These are phyloP conservation scores for Aspergillus udagawae DNA, from an alignment of 2,329 filamentous ascomycete species.

Conservation along the genomic window DNA sequence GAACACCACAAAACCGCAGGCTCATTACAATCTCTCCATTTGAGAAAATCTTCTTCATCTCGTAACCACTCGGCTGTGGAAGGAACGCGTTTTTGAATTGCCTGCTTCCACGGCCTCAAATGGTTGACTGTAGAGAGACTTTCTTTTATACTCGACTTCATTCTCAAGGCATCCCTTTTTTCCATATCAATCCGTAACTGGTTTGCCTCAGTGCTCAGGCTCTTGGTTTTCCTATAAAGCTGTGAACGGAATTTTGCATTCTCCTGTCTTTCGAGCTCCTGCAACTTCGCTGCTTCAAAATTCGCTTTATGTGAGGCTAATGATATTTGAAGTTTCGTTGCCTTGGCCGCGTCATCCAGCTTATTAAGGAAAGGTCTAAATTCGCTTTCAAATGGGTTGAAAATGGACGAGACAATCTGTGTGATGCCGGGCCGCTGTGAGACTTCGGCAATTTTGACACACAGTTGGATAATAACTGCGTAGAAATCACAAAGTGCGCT, in stretches of 20 bases:
- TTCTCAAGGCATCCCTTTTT: constrained; percentile 3
- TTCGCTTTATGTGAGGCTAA: too few relatives aligned
- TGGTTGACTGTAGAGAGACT: constrained; percentile 12
- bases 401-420: too few relatives aligned
- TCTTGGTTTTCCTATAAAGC: too few relatives aligned
- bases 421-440: constrained; percentile 2
- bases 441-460: constrained; percentile 14
- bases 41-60: too few relatives aligned
- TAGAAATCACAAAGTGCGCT: constrained; percentile 15
- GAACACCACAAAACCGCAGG: too few relatives aligned
- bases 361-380: too few relatives aligned
- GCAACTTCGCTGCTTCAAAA: constrained; percentile 7
- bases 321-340: too few relatives aligned
- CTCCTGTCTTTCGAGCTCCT: constrained; percentile 1
- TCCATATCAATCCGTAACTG: constrained; percentile 1
- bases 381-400: too few relatives aligned
- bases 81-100: constrained; percentile 6
- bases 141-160: constrained; percentile 3
- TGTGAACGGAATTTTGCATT: too few relatives aligned
- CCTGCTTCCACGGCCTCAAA: constrained; percentile 14
- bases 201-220: background rate
- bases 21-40: too few relatives aligned
- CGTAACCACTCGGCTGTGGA: constrained; percentile 13
- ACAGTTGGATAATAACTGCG: constrained; percentile 10
- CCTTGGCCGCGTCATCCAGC: too few relatives aligned